Evolutionary conservation across 495 filamentous ascomycete genomes (phyloP), one percentile per base, ranked within the genome.

Genomic region (Aspergillus ostianus): DNA sequence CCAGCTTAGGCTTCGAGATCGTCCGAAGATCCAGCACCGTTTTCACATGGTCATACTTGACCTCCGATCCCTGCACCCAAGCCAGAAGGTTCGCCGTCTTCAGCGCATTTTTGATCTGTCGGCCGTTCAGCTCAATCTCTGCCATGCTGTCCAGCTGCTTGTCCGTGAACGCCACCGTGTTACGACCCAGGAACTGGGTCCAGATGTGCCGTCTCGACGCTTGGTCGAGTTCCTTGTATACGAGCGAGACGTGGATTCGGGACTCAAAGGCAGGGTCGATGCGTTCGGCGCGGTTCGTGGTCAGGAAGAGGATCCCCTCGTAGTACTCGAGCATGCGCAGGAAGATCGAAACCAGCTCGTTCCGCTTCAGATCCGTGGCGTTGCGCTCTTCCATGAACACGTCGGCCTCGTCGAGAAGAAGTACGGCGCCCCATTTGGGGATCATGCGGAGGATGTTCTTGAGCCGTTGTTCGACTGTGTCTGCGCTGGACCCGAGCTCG

Each of bases 221-320:
- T 1, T 29, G 27, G 19, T 76, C 72, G 2, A 83, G 75, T n/a
- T 78, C 65, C 0, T 70, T 67, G 58, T 80, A 84, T 20, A 67
- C 64, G n/a, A 85, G 61, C 4, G 70, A 70, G 19, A 84, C 67
- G 59, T 84, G 77, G 56, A 85, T 81, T 4, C 80, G 77, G 12
- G 75, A 78, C 51, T 77, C 70, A 59, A 85, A 81, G 2, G 80
- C 81, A 0, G 71, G 61, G 30, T 85, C 82, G 57, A 85, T 79
- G 36, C 73, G 62, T 6, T 73, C 67, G 17, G 77, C 68, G 5
- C 80, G 77, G 63, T 85, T 86, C 30, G 80, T 85, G 0, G 82
- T 84, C 49, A 85, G 78, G 71, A 87, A 85, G 59, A 87, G 71
- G 56, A 87, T 84, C 23, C 86, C 85, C 67, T 82, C 76, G 73